Base-by-base conservation (phyloP, 192 early-diverging fungal species). In the Coemansia sp. region DNA sequence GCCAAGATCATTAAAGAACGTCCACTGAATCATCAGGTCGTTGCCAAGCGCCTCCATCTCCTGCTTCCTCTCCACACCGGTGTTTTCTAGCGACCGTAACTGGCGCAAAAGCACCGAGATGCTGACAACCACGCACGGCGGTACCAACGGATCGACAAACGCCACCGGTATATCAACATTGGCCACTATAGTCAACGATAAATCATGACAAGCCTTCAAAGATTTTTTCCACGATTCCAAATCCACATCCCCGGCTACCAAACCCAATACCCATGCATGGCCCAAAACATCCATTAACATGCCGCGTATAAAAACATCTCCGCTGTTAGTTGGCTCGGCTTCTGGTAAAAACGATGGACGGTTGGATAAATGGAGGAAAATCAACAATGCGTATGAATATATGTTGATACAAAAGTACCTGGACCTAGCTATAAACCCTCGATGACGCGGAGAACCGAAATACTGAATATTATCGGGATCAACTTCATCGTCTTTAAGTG, bases 341-440 rank as follows among this genome's bases (percentile, higher is more conserved):
- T 75, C 73, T 18, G 67, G 34, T 29, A 69, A 72, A n/a, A 78
- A 73, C 29, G 76, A 73, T 10, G 70, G 71, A 4, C 76, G 70
- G 64, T 78, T 78, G n/a, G 70, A 51, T 36, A 60, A 36, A 42
- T 78, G 76, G 48, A 78, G 25, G 16, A 78, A 30, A 3, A 66
- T 66, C 3, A 56, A 32, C n/a, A 73, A 42, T 11, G 63, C 61
- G 18, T 49, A 28, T 1, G 59, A 50, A 56, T 73, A 79, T 6
- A 66, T 63, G 32, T 67, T 51, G 22, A 73, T 50, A 48, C 76
- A 67, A 33, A 68, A 69, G 67, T 78, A 78, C 22, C 76, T 66
- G 30, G 66, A 60, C 5, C 76, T 67, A n/a, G 72, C 48, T 5
- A 69, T 28, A 36, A 63, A 72, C 14, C 31, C 51, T 10, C 67